Evolutionary conservation across 805 yeast genomes (phyloP), one percentile per base, ranked within the genome.

Genomic region (Hyphopichia homilentoma): DNA sequence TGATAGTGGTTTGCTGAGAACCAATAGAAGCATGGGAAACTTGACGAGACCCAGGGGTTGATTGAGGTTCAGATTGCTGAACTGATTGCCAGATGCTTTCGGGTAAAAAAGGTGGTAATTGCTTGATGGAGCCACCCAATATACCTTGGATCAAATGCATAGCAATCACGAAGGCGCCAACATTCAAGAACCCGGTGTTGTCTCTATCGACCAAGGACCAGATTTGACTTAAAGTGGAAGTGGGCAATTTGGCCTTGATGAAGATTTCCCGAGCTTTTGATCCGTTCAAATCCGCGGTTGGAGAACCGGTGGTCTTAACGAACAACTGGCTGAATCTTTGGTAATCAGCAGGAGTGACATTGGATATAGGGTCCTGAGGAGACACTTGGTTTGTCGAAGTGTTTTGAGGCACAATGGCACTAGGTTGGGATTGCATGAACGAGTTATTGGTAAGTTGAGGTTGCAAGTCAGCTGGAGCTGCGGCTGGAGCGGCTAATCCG

Each of bases 121-220:
- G 75, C 30, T 70, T 72, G 45, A 87, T 59, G 3, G 76, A 46
- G 24, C 87, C 84, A 47, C 77, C 75, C 48, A 87, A 67, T 20
- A 82, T 64, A 44, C 87, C 80, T 57, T 90, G 97, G 42, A 93
- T 86, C 52, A 93, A 70, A 59, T 85, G 95, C 98, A 93, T 90
- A 6, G 97, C 97, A 48, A 90, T 75, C 27, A 86, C 76, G 48
- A 93, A 93, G 53, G 86, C 89, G 11, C 79, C 71, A 50, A 79
- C 75, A 35, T 75, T 70, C 47, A 93, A 74, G 35, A 75, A 68
- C 4, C 98, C 98, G 2, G 74, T 60, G 45, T 79, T 79, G 33
- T 74, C 73, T 39, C 79, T 77, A 54, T 93, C 98, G 27, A 84
- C 93, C 36, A 90, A 67, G 33, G 74, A 74, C 98, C 98, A 93